Evolutionary conservation across 2,329 filamentous ascomycete species (phyloP).

Genomic region (Fusarium sp.): DNA sequence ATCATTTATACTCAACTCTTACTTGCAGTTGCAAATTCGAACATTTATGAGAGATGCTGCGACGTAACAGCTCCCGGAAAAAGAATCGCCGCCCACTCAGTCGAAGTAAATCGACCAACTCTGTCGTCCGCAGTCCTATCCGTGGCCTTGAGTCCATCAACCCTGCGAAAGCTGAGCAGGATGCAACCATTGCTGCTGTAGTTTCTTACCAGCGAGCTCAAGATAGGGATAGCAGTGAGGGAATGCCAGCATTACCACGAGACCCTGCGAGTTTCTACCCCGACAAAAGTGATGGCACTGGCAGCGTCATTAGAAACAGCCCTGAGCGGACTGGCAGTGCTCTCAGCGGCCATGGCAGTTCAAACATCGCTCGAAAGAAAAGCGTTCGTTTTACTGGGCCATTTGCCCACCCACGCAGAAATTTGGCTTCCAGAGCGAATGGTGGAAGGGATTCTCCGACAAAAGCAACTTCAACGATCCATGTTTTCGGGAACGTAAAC

Average conservation of each 20-base stretch:
- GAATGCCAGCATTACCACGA: conserved; percentile 12
- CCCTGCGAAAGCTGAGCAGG: conserved; percentile 63
- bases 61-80: conserved; percentile 61
- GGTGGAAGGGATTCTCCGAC: conserved; percentile 39
- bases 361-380: conserved; percentile 57
- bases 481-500: conserved; percentile 23
- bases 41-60: conserved; percentile 57
- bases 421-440: conserved; percentile 49
- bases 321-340: conserved; percentile 27
- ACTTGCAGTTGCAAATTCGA: not conserved
- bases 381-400: conserved; percentile 68
- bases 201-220: conserved; percentile 70
- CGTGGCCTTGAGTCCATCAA: conserved; percentile 61
- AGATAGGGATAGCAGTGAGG: conserved; percentile 49
- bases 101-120: conserved; percentile 67
- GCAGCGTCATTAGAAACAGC: conserved; percentile 30
- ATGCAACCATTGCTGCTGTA: conserved; percentile 72
- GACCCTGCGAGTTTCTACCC: conserved; percentile 45
- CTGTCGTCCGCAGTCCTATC: conserved; percentile 56
- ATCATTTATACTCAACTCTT: not conserved
- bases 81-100: conserved; percentile 57
- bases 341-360: conserved; percentile 36
- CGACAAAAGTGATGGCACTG: conserved; percentile 39
- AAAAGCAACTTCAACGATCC: conserved; percentile 11
- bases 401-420: conserved; percentile 47